Evolutionary conservation across 1,139 yeast genomes (phyloP).

Genomic region (Yamadazyma sp.): DNA sequence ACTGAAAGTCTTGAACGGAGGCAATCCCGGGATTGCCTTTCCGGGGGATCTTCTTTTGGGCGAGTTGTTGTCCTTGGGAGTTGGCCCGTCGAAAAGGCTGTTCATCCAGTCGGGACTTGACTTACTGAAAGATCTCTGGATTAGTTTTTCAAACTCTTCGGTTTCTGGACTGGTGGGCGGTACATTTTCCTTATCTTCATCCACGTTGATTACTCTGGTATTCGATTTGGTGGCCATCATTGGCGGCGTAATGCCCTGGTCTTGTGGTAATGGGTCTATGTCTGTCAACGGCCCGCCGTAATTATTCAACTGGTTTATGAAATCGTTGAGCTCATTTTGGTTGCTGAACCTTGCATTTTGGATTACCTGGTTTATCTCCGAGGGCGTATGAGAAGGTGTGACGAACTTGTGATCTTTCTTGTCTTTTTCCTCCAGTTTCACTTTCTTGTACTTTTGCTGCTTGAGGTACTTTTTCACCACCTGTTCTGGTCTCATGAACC

Average conservation of each 20-base stretch:
- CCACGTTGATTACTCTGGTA: slow-evolving; percentile 45
- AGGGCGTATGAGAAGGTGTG: slow-evolving; percentile 47
- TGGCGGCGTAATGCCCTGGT: slow-evolving; percentile 43
- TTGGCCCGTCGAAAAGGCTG: slow-evolving; percentile 35
- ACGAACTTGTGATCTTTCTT: slow-evolving; percentile 27
- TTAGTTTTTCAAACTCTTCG: slow-evolving; percentile 40
- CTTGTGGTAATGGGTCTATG: slow-evolving; percentile 49
- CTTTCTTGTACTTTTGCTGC: slow-evolving; percentile 43
- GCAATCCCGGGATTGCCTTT: slow-evolving; percentile 24
- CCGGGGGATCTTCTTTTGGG: slow-evolving; percentile 11
- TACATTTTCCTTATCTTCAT: slow-evolving; percentile 46
- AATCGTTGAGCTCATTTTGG: slow-evolving; percentile 44
- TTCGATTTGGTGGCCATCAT: slow-evolving; percentile 51
- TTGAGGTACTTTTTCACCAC: slow-evolving; percentile 50
- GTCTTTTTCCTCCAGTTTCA: slow-evolving; percentile 10
- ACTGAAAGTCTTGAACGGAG: slow-evolving; percentile 31
- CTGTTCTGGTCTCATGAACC: slow-evolving; percentile 52
- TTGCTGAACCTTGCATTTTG: slow-evolving; percentile 27
- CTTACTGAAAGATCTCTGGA: slow-evolving; percentile 37
- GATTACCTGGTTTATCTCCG: slow-evolving; percentile 44
- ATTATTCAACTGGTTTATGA: slow-evolving; percentile 48
- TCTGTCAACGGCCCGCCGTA: slow-evolving; percentile 58
- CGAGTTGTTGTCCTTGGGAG: slow-evolving; percentile 44
- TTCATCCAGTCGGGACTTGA: slow-evolving; percentile 43
- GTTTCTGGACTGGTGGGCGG: slow-evolving; percentile 27